Evolutionary conservation across 768 basidiomycete genomes (phyloP).

Genomic region (Rhizopogon vinicolor): DNA sequence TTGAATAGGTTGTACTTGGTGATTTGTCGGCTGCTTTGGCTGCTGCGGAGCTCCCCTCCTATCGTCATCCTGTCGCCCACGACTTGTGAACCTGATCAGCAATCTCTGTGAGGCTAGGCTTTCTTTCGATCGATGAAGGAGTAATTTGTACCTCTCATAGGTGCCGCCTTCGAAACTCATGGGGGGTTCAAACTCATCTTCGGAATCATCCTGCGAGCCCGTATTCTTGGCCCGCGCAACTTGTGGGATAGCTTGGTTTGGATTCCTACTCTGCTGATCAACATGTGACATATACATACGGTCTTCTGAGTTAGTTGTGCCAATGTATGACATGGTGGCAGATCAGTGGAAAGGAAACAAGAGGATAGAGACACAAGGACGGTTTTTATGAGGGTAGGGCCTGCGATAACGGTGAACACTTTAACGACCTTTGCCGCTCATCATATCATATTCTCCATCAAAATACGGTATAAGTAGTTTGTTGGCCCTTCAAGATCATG

Average conservation of each 20-base stretch:
- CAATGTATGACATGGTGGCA: neutral
- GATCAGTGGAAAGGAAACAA: neutral
- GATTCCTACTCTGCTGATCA: neutral
- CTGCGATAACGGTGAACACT: neutral
- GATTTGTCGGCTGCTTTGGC: neutral
- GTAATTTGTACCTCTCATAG: neutral
- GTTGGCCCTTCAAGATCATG: neutral
- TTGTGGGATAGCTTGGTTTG: neutral
- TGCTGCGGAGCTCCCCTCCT: neutral
- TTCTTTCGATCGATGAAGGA: neutral
- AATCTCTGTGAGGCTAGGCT: neutral
- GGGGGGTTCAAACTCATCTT: neutral
- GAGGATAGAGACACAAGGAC: neutral
- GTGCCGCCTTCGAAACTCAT: neutral
- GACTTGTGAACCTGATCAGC: neutral
- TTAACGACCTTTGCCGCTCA: neutral
- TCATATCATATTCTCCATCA: no score
- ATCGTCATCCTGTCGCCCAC: neutral
- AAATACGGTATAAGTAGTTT: neutral
- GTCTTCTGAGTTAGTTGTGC: neutral
- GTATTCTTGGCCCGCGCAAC: neutral
- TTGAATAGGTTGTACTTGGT: neutral
- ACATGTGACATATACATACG: neutral
- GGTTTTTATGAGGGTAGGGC: constrained; percentile 15
- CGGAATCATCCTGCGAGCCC: neutral